These are phyloP conservation scores for Parietaria judaica DNA, from an alignment of 306 rosid genomes.

Conservation along the genomic window DNA sequence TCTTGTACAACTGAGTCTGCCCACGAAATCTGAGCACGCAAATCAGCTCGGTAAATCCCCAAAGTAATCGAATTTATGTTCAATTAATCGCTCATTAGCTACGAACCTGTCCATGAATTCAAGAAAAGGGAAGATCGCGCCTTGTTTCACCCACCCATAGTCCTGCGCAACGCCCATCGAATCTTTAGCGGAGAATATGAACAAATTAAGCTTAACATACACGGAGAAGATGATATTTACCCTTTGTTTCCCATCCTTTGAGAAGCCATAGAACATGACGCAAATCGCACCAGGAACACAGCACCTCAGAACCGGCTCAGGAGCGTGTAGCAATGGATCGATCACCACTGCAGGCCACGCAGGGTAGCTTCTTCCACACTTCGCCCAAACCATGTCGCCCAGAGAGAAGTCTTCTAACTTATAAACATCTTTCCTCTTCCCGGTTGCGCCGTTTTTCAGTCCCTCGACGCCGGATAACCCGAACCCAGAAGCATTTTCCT, in stretches of 20 bases:
- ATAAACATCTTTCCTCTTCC: constrained; percentile 48
- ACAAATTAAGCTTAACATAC: constrained; percentile 3
- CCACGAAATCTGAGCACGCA: constrained; percentile 62
- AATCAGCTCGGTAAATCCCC: neutral
- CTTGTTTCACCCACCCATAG: constrained; percentile 97
- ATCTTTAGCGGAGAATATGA: constrained; percentile 9
- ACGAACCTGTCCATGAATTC: constrained; percentile 73
- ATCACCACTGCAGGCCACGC: constrained; percentile 97
- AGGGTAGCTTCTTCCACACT: constrained; percentile 86
- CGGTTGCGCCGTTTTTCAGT: constrained; percentile 22
- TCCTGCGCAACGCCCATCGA: constrained; percentile 46
- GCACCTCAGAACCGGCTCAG: constrained; percentile 59
- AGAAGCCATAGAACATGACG: constrained; percentile 90
- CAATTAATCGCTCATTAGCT: constrained; percentile 9
- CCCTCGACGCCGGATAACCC: constrained; percentile 32
- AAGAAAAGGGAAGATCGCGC: constrained; percentile 69
- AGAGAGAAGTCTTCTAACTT: constrained; percentile 74
- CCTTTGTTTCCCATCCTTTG: constrained; percentile 80
- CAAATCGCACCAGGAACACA: constrained; percentile 68
- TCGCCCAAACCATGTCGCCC: constrained; percentile 96
- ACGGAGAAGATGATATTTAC: constrained; percentile 26
- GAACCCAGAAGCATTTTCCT: constrained; percentile 30
- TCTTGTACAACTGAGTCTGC: constrained; percentile 84
- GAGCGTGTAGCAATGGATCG: constrained; percentile 82
- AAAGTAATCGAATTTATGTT: constrained; percentile 1